These are phyloP conservation scores for Russula emetica DNA, from an alignment of 768 basidiomycete genomes.

Conservation along the genomic window DNA sequence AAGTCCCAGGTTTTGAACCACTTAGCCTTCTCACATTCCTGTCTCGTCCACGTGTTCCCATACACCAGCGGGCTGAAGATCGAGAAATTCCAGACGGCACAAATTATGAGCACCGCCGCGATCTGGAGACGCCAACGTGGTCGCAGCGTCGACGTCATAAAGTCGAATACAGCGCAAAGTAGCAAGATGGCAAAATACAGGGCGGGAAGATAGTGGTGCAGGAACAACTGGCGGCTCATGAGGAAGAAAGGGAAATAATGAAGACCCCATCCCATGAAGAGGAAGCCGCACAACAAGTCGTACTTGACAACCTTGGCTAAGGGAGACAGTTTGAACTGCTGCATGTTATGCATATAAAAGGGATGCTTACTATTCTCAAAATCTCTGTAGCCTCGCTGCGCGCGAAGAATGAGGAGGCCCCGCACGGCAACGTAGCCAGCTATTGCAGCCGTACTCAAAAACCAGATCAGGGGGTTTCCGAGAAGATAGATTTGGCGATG, in stretches of 20 bases:
- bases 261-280: conserved; percentile 85
- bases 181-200: conserved; percentile 90
- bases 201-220: conserved; percentile 97
- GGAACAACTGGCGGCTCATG: conserved; percentile 94
- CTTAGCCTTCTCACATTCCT: conserved; percentile 65
- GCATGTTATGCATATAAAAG: background rate
- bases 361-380: conserved; percentile 78
- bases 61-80: conserved; percentile 82
- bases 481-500: conserved; percentile 93
- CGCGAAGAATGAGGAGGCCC: conserved; percentile 77
- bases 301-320: conserved; percentile 88
- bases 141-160: conserved; percentile 71
- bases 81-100: conserved; percentile 74
- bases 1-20: conserved; percentile 98
- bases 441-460: conserved; percentile 71
- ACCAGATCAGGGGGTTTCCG: conserved; percentile 95
- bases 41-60: conserved; percentile 82
- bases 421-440: conserved; percentile 62
- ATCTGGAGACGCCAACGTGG: conserved; percentile 78
- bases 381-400: conserved; percentile 87
- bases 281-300: conserved; percentile 84
- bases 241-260: conserved; percentile 98
- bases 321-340: conserved; percentile 2
- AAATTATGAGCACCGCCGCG: conserved; percentile 64
- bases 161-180: conserved; percentile 74